These are phyloP conservation scores for Populus hybrid DNA, from an alignment of 441 rosid genomes.

Conservation along the genomic window DNA sequence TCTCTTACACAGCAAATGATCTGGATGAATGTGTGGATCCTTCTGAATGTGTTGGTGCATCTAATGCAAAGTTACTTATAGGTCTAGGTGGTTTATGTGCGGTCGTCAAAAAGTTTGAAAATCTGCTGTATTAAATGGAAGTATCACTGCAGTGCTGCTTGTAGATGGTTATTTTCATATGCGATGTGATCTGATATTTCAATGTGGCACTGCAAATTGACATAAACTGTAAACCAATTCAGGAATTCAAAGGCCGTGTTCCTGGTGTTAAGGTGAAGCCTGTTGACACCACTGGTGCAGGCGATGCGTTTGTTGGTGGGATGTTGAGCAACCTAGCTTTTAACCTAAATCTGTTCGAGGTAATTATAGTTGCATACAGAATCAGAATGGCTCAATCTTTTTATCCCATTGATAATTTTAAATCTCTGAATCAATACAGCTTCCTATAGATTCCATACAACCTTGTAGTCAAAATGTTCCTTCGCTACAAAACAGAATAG, in stretches of 20 bases:
- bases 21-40: background rate
- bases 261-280: conserved; percentile 72
- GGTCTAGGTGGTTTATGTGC: background rate
- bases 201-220: background rate
- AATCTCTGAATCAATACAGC: background rate
- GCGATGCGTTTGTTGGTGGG: conserved; percentile 95
- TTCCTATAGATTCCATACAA: background rate
- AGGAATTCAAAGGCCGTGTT: conserved; percentile 87
- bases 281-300: conserved; percentile 96
- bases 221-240: conserved; percentile 14
- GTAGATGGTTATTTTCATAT: conserved; percentile 7
- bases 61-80: background rate
- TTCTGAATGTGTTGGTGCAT: background rate
- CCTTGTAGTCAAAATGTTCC: background rate
- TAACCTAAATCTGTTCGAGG: background rate
- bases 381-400: background rate
- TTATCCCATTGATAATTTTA: background rate
- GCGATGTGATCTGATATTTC: background rate
- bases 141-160: background rate
- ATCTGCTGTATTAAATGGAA: background rate
- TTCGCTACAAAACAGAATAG: background rate
- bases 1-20: background rate
- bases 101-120: background rate
- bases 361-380: background rate
- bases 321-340: conserved; percentile 21